phyloP scores from a whole-genome alignment of 2,329 filamentous ascomycete genomes.

The Neofusicoccum umdonicola region DNA sequence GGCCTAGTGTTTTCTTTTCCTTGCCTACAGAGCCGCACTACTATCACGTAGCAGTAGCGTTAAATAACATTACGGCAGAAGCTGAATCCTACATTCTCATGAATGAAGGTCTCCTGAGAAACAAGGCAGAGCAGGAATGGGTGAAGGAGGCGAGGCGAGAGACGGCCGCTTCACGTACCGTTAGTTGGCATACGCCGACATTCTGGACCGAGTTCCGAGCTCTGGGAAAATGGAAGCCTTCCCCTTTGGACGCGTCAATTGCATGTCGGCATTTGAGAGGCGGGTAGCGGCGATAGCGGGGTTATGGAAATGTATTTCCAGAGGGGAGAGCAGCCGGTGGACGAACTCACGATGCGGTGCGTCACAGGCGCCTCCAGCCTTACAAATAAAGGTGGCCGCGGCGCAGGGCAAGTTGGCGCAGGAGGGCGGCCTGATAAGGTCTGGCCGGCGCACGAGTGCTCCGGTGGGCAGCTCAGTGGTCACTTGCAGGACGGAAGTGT shows the following conservation, averaged over 20 bases:
- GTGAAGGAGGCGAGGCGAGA: neutral
- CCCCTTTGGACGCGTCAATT: neutral
- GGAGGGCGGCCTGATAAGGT: neutral
- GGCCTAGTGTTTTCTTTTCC: neutral
- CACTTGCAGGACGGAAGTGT: neutral
- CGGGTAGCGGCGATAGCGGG: slow-evolving; percentile 5
- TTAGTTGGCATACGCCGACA: no score
- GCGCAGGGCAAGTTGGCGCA: neutral
- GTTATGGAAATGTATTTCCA: slow-evolving; percentile 10
- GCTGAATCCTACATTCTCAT: neutral
- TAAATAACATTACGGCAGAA: no score
- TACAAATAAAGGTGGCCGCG: slow-evolving; percentile 1
- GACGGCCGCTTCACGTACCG: no score
- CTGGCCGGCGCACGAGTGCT: slow-evolving; percentile 5
- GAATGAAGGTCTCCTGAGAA: neutral
- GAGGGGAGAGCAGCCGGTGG: neutral
- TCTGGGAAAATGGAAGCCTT: neutral
- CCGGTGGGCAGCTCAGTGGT: slow-evolving; percentile 8
- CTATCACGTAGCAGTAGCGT: neutral
- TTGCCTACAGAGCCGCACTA: neutral
- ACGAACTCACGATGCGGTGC: neutral
- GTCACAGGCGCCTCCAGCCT: neutral
- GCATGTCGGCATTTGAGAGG: neutral
- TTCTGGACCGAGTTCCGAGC: neutral
- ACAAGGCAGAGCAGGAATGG: neutral